Evolutionary conservation across 345 rosid species (phyloP), one percentile per base, ranked within the genome.

Genomic region (Gossypium herbaceum): DNA sequence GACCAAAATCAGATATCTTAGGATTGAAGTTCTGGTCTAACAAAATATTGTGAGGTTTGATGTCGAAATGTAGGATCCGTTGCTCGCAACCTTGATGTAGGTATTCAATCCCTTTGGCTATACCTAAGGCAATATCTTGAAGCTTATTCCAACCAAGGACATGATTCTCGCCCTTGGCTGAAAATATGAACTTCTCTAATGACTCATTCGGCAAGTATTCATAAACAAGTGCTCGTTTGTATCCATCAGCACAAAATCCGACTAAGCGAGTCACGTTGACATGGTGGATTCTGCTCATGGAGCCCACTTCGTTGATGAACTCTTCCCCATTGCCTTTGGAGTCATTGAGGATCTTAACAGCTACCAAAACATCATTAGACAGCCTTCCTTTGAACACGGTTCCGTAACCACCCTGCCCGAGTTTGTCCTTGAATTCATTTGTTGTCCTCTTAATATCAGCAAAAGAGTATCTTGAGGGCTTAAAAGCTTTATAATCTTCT

Each of bases 81-180:
- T 57, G 62, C 62, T 57, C 62, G 29, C 29, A 57, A 22, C 62
- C 62, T 9, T 57, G 62, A 57, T 57, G 62, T 20, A 57, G 27
- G 27, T 57, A 57, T 22, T 57, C 62, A 57, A 57, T 22, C 34
- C 61, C 61, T 57, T 57, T 20, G 12, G 61, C 61, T 57, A 20
- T 57, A 11, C 62, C 62, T 57, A 57, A 20, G 62, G 62, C 16
- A 22, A 57, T 22, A 24, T 22, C 62, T 57, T 57, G 62, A 57
- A 57, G 62, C 62, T 57, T 57, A 22, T 57, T 24, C 62, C 62
- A 57, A 57, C 62, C 62, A 57, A 57, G 62, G 62, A 57, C 62
- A 57, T 57, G 62, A 57, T 24, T 57, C 12, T 57, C 12, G 10
- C 34, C 62, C 34, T 57, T 57, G 62, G 62, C 62, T 22, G 29